These are phyloP conservation scores for Penicillium olsonii DNA, from an alignment of 2,329 filamentous ascomycete species.

Conservation along the genomic window DNA sequence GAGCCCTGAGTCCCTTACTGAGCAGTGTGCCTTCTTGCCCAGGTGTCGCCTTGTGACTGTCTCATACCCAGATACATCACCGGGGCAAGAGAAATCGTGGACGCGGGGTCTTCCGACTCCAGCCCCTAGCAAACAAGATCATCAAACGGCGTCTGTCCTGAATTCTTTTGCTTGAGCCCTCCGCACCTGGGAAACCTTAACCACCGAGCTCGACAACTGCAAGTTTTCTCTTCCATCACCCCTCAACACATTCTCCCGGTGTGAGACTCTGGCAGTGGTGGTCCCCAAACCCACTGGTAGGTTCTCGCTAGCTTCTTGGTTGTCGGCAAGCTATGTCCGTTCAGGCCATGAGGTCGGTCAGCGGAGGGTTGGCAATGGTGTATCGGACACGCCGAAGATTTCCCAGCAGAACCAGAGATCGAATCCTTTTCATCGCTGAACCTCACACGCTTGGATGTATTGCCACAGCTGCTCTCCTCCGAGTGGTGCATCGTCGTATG, in stretches of 20 bases:
- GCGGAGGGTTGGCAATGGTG: not conserved
- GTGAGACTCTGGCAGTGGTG: not conserved
- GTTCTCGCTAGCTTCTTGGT: not conserved
- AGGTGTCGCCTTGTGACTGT: too few relatives aligned
- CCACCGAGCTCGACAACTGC: constrained; percentile 34
- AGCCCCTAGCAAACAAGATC: too few relatives aligned
- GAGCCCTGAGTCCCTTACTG: too few relatives aligned
- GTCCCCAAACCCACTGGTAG: not conserved
- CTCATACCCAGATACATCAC: too few relatives aligned
- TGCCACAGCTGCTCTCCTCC: not conserved
- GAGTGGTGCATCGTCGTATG: not conserved
- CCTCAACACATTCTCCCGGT: constrained; percentile 5
- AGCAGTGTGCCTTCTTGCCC: too few relatives aligned
- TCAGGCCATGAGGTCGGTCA: not conserved
- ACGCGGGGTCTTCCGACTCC: too few relatives aligned
- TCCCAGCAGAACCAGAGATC: not conserved
- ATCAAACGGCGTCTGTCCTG: constrained; percentile 44
- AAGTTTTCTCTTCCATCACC: constrained; percentile 30
- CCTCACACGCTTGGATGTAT: not conserved
- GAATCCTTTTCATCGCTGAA: not conserved
- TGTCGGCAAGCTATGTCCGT: not conserved
- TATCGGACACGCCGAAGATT: not conserved
- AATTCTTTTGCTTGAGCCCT: constrained; percentile 2
- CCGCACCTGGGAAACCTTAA: constrained; percentile 15
- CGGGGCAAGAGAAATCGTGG: too few relatives aligned